Evolutionary conservation across 106 monocot genomes (phyloP).

Genomic region (Agapanthus africanus): DNA sequence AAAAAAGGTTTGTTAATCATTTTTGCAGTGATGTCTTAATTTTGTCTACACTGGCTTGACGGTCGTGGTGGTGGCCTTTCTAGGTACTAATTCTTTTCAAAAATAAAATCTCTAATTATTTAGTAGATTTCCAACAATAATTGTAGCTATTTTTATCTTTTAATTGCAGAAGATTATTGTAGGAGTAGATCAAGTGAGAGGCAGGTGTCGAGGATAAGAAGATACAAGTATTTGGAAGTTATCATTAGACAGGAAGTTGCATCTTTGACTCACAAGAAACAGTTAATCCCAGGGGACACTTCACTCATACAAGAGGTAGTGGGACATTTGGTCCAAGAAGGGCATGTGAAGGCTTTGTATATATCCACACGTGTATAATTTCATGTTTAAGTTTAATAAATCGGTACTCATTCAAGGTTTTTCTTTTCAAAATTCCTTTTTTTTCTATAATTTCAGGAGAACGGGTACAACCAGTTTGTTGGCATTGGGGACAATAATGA

Average conservation of each 20-base stretch:
- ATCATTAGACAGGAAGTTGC: constrained; percentile 66
- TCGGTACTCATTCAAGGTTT: too few relatives aligned
- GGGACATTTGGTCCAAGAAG: too few relatives aligned
- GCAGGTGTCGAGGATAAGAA: constrained; percentile 61
- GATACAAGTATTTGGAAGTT: constrained; percentile 67
- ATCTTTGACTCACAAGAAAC: constrained; percentile 74
- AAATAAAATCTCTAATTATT: neutral
- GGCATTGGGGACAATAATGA: too few relatives aligned
- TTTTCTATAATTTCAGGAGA: too few relatives aligned
- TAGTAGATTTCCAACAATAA: neutral
- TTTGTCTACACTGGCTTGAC: constrained; percentile 66
- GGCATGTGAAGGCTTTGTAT: too few relatives aligned
- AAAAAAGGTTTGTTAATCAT: too few relatives aligned
- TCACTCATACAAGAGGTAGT: constrained; percentile 72
- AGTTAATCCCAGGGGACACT: constrained; percentile 60
- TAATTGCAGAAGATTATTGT: constrained; percentile 70
- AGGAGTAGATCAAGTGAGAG: constrained; percentile 89
- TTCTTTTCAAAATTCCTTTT: too few relatives aligned
- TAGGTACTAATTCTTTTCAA: constrained; percentile 37
- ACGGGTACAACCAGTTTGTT: too few relatives aligned
- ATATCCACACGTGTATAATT: too few relatives aligned
- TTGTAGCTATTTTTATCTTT: too few relatives aligned
- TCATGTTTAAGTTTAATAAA: too few relatives aligned
- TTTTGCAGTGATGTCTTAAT: constrained; percentile 52
- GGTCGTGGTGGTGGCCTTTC: constrained; percentile 63